phyloP scores from a whole-genome alignment of 768 basidiomycete species.

The Amanita subjunquillea region DNA sequence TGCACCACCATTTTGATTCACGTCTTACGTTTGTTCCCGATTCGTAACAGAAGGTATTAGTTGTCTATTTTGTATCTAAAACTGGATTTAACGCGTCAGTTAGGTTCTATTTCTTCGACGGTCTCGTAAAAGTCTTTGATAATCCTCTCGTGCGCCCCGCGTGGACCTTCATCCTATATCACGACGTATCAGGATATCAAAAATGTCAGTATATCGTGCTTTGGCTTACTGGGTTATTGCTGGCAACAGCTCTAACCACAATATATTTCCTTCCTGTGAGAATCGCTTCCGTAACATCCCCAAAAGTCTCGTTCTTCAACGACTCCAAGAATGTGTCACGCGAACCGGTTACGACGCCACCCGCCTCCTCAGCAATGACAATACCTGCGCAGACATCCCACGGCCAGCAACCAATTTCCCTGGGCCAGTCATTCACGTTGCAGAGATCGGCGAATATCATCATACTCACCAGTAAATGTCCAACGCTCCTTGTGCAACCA shows the following conservation, averaged over 20 bases:
- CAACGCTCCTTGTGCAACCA: conserved; percentile 82
- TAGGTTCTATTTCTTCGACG: conserved; percentile 58
- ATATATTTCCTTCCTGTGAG: conserved; percentile 75
- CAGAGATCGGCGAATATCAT: conserved; percentile 1
- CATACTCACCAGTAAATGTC: conserved; percentile 74
- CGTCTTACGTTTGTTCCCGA: no score
- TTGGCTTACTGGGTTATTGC: conserved; percentile 32
- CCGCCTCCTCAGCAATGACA: conserved; percentile 86
- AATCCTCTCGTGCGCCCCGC: conserved; percentile 68
- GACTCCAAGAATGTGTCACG: conserved; percentile 34
- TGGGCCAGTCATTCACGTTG: conserved; percentile 13
- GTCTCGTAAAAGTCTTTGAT: conserved; percentile 82
- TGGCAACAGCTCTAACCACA: conserved; percentile 61
- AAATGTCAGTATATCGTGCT: not conserved
- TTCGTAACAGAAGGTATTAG: not conserved
- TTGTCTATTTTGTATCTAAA: not conserved
- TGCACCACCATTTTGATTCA: no score
- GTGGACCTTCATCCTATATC: conserved; percentile 45
- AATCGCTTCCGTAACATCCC: conserved; percentile 58
- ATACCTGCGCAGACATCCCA: conserved; percentile 93
- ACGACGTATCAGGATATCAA: conserved; percentile 1
- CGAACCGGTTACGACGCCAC: conserved; percentile 69
- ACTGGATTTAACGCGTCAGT: conserved; percentile 19
- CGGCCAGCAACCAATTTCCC: conserved; percentile 76
- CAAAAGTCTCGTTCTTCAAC: conserved; percentile 28